Evolutionary conservation across 1,139 yeast genomes (phyloP).

Genomic region (Entelexis sorbosivorans): DNA sequence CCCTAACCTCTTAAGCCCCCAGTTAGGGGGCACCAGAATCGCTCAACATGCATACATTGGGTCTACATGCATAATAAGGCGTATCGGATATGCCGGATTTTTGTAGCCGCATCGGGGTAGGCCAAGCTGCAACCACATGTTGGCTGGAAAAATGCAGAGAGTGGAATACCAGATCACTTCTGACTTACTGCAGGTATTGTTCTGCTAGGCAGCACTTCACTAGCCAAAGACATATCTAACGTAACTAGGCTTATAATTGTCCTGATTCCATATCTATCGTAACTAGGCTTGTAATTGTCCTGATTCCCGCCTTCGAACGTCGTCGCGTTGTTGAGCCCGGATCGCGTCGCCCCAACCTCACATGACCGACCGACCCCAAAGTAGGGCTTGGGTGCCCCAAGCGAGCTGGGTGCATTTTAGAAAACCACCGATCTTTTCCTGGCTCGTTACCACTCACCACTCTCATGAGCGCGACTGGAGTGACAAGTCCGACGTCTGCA

Average conservation of each 20-base stretch:
- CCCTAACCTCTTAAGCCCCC: neutral
- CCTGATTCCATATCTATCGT: too few species aligned
- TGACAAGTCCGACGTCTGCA: slow-evolving; percentile 36
- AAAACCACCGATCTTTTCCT: slow-evolving; percentile 8
- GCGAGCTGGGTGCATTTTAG: slow-evolving; percentile 1
- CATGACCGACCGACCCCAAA: slow-evolving; percentile 5
- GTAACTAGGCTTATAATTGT: too few species aligned
- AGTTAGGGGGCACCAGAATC: neutral
- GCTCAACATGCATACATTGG: neutral
- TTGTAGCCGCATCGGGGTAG: neutral
- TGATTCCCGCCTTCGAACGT: neutral
- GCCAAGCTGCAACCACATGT: neutral
- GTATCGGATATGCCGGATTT: neutral
- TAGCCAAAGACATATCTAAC: too few species aligned
- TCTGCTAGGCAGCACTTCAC: too few species aligned
- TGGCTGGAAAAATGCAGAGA: neutral
- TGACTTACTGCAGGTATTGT: too few species aligned
- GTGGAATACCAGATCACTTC: too few species aligned
- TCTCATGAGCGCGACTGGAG: slow-evolving; percentile 31
- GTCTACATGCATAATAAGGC: neutral
- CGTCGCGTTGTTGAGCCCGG: slow-evolving; percentile 4
- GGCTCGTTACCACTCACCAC: neutral
- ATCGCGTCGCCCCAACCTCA: slow-evolving; percentile 13
- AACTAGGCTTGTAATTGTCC: too few species aligned
- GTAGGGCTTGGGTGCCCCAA: slow-evolving; percentile 8